Evolutionary conservation across 1,284 basidiomycete species (phyloP), one percentile per base, ranked within the genome.

Genomic region (Austroboletus rostrupii): DNA sequence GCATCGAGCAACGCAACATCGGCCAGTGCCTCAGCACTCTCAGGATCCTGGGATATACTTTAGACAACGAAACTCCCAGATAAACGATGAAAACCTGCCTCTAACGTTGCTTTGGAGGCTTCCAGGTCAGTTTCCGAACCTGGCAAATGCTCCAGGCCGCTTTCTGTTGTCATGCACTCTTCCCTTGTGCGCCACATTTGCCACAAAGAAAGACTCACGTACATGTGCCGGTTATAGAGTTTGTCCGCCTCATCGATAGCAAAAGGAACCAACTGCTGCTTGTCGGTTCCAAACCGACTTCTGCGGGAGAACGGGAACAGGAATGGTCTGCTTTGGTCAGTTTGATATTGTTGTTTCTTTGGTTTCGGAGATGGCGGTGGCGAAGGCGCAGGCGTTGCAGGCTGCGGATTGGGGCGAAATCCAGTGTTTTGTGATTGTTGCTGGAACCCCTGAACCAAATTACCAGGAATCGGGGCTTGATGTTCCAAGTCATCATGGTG

Each of bases 311-410:
- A 99, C 0, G 97, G 97, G 65, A 99, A 94, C 50, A 99, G 75
- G 66, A 99, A 99, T 1, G 97, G 97, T 9, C 92, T 79, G 31
- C 75, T 85, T 65, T 97, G 97, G 67, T 99, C 97, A 0, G 97
- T 99, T 69, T 99, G 97, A 69, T 94, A 99, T 65, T 97, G 95
- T 65, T 96, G 93, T 69, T 98, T 98, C 75, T 98, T 98, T 9
- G 91, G 92, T 64, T 96, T 97, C 16, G 85, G 86, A 20, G 87
- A 85, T 0, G 89, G 88, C 2, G 92, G 88, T 0, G 95, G 95
- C 0, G 92, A 84, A 3, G 95, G 94, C 21, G 91, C 92, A 1
- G 92, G 94, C 3, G 91, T 95, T 13, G 82, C 80, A 5, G 89
- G 80, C 61, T 90, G 87, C 17, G 78, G 79, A 32, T 76, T 73